These are phyloP conservation scores for Solanum megistacrolobum DNA, from an alignment of 257 asterid genomes.

Conservation along the genomic window DNA sequence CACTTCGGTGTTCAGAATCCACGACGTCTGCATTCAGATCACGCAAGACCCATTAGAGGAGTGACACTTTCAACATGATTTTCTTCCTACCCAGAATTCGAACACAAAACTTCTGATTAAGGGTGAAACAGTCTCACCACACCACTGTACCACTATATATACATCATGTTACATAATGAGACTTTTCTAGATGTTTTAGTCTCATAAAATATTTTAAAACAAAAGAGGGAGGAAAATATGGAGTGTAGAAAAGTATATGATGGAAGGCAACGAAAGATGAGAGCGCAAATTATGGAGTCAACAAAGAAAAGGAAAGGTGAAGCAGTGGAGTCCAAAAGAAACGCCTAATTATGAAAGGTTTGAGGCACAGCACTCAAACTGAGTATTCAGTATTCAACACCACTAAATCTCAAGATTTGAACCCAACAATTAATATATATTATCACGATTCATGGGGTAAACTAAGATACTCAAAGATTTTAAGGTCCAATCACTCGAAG, in stretches of 20 bases:
- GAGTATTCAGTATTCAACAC: background rate
- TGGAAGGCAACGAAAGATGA: background rate
- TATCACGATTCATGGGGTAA: background rate
- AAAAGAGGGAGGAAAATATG: background rate
- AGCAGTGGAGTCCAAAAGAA: background rate
- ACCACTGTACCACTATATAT: too few relatives aligned
- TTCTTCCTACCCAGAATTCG: too few relatives aligned
- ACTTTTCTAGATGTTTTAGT: background rate
- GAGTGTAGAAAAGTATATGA: background rate
- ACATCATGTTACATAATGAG: too few relatives aligned
- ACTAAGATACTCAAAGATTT: background rate
- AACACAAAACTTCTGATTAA: too few relatives aligned
- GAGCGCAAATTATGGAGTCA: background rate
- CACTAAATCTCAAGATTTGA: background rate
- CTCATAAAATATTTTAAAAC: background rate
- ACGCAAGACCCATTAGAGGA: too few relatives aligned
- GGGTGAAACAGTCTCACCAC: too few relatives aligned
- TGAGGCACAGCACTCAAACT: background rate
- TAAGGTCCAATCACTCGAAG: background rate
- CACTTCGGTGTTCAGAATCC: too few relatives aligned
- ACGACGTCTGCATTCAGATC: too few relatives aligned
- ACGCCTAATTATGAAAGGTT: background rate
- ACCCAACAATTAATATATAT: background rate
- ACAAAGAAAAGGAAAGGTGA: too few relatives aligned
- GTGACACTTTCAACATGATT: too few relatives aligned